These are phyloP conservation scores for Infundibulicybe gibba DNA, from an alignment of 768 basidiomycete genomes.

Conservation along the genomic window DNA sequence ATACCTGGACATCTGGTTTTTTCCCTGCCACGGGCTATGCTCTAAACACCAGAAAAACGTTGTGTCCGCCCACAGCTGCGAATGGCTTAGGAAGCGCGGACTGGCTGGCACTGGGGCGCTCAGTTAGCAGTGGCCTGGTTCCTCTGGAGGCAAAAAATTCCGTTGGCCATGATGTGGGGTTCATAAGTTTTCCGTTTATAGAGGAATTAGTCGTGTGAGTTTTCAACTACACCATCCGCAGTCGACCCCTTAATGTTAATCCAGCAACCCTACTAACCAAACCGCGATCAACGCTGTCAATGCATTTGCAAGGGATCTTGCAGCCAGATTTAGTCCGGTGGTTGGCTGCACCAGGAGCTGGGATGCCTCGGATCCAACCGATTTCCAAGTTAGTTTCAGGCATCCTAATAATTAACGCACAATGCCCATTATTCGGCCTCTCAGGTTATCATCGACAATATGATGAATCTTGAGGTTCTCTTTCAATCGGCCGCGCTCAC, in stretches of 20 bases:
- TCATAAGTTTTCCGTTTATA: conserved; percentile 66
- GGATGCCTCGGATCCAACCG: conserved; percentile 54
- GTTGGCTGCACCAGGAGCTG: conserved; percentile 74
- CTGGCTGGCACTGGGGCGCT: conserved; percentile 53
- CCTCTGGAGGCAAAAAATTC: conserved; percentile 42
- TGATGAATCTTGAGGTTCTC: conserved; percentile 77
- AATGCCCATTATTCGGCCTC: not conserved
- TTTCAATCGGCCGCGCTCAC: conserved; percentile 56
- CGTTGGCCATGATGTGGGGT: conserved; percentile 69
- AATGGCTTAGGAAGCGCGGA: conserved; percentile 39
- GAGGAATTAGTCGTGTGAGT: conserved; percentile 59
- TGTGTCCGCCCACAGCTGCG: conserved; percentile 38
- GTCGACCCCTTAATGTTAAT: not conserved
- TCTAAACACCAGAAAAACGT: conserved; percentile 44
- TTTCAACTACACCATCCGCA: not conserved
- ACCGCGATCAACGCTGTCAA: conserved; percentile 55
- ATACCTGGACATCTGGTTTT: conserved; percentile 70
- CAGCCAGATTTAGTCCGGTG: conserved; percentile 49
- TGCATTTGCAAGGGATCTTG: conserved; percentile 53
- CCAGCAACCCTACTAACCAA: conserved; percentile 52
- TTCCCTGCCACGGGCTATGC: conserved; percentile 61
- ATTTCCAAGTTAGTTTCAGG: conserved; percentile 45
- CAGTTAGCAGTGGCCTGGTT: conserved; percentile 48
- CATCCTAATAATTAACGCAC: not conserved
- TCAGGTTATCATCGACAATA: conserved; percentile 74